These are phyloP conservation scores for Dentipellis sp. DNA, from an alignment of 768 basidiomycete species.

Conservation along the genomic window DNA sequence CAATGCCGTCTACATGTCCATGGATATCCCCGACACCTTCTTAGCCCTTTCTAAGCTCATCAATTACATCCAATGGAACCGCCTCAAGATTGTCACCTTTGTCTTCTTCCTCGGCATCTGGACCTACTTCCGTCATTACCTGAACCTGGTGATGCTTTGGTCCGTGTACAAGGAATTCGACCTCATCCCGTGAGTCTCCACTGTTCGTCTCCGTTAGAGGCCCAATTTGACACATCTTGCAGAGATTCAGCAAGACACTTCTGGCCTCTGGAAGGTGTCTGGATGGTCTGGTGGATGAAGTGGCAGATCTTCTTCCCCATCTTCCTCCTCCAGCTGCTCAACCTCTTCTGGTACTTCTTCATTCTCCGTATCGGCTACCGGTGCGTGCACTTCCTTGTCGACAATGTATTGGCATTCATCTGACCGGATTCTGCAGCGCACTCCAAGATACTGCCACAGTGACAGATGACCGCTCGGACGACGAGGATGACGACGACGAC, in stretches of 20 bases:
- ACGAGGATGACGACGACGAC: conserved; percentile 29
- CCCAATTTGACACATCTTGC: neutral
- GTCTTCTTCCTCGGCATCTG: conserved; percentile 60
- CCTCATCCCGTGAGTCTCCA: conserved; percentile 55
- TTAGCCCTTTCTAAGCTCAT: conserved; percentile 83
- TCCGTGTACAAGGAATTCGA: conserved; percentile 79
- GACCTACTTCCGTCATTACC: conserved; percentile 92
- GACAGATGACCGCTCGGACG: conserved; percentile 76
- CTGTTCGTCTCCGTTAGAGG: neutral
- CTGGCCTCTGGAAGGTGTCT: conserved; percentile 53
- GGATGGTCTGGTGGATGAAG: conserved; percentile 70
- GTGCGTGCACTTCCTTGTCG: conserved; percentile 31
- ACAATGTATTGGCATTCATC: neutral
- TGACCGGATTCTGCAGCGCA: conserved; percentile 32
- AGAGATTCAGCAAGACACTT: conserved; percentile 51
- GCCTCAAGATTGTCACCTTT: conserved; percentile 55
- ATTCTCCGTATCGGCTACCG: conserved; percentile 70
- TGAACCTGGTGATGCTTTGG: conserved; percentile 80
- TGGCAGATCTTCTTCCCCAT: conserved; percentile 75
- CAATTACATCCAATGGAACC: conserved; percentile 74
- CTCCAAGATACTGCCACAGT: conserved; percentile 30
- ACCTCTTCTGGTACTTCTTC: conserved; percentile 89
- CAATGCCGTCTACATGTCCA: conserved; percentile 87
- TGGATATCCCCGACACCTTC: conserved; percentile 91
- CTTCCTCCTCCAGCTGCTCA: conserved; percentile 68